Evolutionary conservation across 208 protist species (phyloP).

Genomic region (Naegleria fowleri): DNA sequence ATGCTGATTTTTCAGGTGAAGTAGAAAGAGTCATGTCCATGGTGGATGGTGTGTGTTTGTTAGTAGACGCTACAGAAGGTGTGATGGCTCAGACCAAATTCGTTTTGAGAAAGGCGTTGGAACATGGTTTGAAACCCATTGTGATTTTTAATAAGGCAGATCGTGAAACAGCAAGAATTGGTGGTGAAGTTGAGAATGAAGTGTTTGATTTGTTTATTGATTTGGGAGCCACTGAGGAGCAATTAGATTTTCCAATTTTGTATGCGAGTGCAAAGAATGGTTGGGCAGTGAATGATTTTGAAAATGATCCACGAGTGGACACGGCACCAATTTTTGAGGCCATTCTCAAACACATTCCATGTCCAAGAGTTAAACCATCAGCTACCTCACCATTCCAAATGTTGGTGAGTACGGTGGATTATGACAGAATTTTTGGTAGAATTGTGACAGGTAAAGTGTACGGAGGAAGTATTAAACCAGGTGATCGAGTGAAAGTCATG

Average conservation of each 20-base stretch:
- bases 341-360: slow-evolving; percentile 75
- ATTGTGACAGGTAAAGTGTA: slow-evolving; percentile 84
- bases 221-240: slow-evolving; percentile 79
- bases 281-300: slow-evolving; percentile 72
- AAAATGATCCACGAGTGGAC: slow-evolving; percentile 43
- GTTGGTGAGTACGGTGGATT: slow-evolving; percentile 86
- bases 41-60: slow-evolving; percentile 91
- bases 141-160: slow-evolving; percentile 97
- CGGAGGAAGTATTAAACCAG: slow-evolving; percentile 71
- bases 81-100: slow-evolving; percentile 94
- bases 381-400: slow-evolving; percentile 70
- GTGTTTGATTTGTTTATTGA: slow-evolving; percentile 91
- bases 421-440: slow-evolving; percentile 66
- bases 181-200: slow-evolving; percentile 80
- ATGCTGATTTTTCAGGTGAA: slow-evolving; percentile 95
- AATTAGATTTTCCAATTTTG: slow-evolving; percentile 89
- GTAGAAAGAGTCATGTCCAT: slow-evolving; percentile 93
- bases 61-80: slow-evolving; percentile 91
- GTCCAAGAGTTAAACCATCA: slow-evolving; percentile 48
- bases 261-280: slow-evolving; percentile 84
- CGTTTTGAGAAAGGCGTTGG: slow-evolving; percentile 92
- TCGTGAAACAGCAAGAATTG: slow-evolving; percentile 70
- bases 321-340: slow-evolving; percentile 81
- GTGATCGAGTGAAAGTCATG: slow-evolving; percentile 62
- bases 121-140: slow-evolving; percentile 80